phyloP scores from a whole-genome alignment of 2,329 filamentous ascomycete species.

The Colletotrichum scovillei region DNA sequence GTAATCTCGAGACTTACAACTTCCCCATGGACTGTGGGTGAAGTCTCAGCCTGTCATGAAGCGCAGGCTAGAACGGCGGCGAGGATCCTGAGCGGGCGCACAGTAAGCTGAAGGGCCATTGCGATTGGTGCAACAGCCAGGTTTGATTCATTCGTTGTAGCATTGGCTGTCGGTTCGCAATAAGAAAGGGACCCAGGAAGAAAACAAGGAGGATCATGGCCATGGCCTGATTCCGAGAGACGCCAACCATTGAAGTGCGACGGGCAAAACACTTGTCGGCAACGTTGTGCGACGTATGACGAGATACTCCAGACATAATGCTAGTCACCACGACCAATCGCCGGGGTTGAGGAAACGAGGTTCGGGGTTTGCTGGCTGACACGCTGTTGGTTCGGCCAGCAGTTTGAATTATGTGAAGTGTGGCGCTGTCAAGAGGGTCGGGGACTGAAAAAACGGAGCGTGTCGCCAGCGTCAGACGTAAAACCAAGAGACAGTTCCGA shows the following conservation, averaged over 20 bases:
- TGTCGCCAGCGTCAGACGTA: background rate
- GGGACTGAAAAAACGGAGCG: constrained; percentile 12
- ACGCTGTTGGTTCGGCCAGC: background rate
- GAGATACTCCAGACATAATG: background rate
- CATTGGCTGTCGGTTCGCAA: constrained; percentile 3
- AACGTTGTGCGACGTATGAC: constrained; percentile 14
- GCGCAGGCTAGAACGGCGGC: background rate
- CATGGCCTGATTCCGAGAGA: constrained; percentile 11
- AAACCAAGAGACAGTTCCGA: background rate
- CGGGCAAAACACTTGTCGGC: background rate
- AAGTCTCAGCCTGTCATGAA: background rate
- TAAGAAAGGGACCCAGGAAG: constrained; percentile 14
- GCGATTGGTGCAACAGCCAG: constrained; percentile 11
- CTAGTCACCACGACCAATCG: background rate
- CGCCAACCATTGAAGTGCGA: constrained; percentile 1
- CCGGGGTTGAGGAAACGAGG: background rate
- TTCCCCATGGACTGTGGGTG: background rate
- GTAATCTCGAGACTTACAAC: too few relatives aligned
- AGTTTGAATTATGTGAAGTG: background rate
- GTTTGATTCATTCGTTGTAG: background rate
- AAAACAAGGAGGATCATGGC: background rate
- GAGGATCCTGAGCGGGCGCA: background rate
- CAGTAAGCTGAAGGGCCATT: background rate
- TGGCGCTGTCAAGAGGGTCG: background rate
- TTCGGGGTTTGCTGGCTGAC: background rate